Evolutionary conservation across 1,284 basidiomycete species (phyloP), one percentile per base, ranked within the genome.

Genomic region (Albatrellus sp.): DNA sequence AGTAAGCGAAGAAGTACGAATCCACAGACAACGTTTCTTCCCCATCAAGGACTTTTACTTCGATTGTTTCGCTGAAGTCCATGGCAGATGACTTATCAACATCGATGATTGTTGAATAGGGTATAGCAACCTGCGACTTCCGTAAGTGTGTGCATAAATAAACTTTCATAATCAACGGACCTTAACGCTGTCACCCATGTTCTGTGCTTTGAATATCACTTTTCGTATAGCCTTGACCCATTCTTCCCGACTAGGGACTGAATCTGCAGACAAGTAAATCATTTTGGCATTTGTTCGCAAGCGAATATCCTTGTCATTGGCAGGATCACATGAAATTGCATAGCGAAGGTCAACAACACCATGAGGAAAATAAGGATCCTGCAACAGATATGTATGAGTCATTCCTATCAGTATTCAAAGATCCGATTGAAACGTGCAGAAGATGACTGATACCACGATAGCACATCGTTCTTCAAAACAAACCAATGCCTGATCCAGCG

Each of bases 361-460:
- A 52, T 92, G 87, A 6, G 93, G 90, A 61, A 98, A 98, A 64
- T 97, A 98, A 0, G 91, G 92, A 54, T 98, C 91, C 80, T 90
- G 52, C 0, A 37, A 32, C 29, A 42, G 32, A 24, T 34, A 7
- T 45, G 11, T 10, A 34, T 7, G 42, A 37, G 32, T 55, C 10
- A 49, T 40, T 9, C 40, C 44, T 42, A 31, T 30, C 38, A 24
- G 38, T 13, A 42, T 44, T 40, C 37, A 50, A 30, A 49, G 24
- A 19, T 45, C 42, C 43, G 29, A 28, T 47, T 31, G 40, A 43
- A 36, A 56, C 75, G 64, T 57, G 89, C 89, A 44, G 86, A 80
- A 37, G 90, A 87, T n/a, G 86, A 90, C 49, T 90, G 85, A 59
- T 90, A 96, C 93, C 93, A 97, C 13, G 87, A 90, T 32, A 97